Evolutionary conservation across 2,329 filamentous ascomycete genomes (phyloP), one percentile per base, ranked within the genome.

Genomic region (Claviceps africana): DNA sequence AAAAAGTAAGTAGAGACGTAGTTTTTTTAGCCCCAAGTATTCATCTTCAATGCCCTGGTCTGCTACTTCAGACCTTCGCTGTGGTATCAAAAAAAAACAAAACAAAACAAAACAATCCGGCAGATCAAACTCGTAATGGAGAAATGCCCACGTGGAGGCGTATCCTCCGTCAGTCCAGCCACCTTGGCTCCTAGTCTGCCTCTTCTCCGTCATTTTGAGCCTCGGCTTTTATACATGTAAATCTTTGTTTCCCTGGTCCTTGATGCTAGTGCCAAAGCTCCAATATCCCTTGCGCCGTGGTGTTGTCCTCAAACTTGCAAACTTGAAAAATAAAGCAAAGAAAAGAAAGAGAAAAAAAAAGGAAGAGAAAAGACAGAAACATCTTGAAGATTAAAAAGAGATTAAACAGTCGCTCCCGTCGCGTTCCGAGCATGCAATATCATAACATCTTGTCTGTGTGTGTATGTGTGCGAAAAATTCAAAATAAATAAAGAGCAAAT

Each of bases 391-490:
- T n/a, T n/a, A n/a, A n/a, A n/a, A n/a, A n/a, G n/a, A n/a, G n/a
- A n/a, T n/a, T n/a, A 28, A 13, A 25, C 37, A 47, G 25, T 48
- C 48, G 52, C 52, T 54, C 40, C 39, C 19, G 22, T 51, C 45
- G 48, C 48, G 35, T 21, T 28, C 48, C 22, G 15, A 48, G 33
- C 53, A 54, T 54, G 50, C 50, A 52, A 47, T 49, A 28, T 50
- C 53, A 22, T 51, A 31, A 48, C 33, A 51, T 52, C 33, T 52
- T 46, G 25, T 30, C 17, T 50, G 48, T 46, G n/a, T 30, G 17
- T 46, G n/a, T 30, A 7, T 40, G 25, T 22, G 15, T 44, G 42
- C 8, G 17, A 7, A 9, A n/a, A 25, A 43, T 25, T 19, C 3
- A 6, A 15, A 19, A 33, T 25, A 31, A 50, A 44, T 40, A 53